A percentile compares a stretch with the other conserved stretches of the same genome.
phyloP scores from a whole-genome alignment of 2,329 filamentous ascomycete species.

The Dactylellina cionopaga region DNA sequence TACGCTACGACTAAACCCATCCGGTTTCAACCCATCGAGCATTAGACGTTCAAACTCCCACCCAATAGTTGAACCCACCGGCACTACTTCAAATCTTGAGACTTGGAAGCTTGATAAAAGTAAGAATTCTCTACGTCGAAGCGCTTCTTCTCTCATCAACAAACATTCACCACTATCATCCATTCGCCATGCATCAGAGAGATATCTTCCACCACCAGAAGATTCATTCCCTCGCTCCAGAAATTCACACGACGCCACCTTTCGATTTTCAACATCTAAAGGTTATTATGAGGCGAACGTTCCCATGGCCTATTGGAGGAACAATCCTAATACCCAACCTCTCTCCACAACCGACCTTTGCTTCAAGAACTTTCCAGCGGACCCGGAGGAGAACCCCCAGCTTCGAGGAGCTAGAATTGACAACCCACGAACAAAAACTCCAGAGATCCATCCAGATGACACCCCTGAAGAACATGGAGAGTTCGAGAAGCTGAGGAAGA shows the following conservation, averaged over 20 bases:
- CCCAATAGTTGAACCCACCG: too few species aligned
- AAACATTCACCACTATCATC: too few species aligned
- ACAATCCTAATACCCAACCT: constrained; percentile 41
- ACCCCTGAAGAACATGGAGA: background rate
- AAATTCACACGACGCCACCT: too few species aligned
- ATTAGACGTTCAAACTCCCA: too few species aligned
- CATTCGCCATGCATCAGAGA: too few species aligned
- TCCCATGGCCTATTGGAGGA: constrained; percentile 29
- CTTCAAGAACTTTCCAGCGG: constrained; percentile 24
- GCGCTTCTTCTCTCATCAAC: too few species aligned
- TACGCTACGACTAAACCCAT: too few species aligned
- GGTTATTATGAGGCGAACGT: constrained; percentile 25
- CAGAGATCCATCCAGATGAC: constrained; percentile 23
- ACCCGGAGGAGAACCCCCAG: constrained; percentile 6
- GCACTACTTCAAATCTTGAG: background rate
- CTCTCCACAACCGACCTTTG: constrained; percentile 28
- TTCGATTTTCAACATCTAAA: constrained; percentile 7
- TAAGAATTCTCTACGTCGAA: background rate
- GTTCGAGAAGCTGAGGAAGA: background rate
- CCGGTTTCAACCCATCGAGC: too few species aligned
- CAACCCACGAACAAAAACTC: constrained; percentile 9
- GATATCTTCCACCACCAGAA: too few species aligned
- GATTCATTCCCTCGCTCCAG: too few species aligned
- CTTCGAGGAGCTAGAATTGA: background rate
- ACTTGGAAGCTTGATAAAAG: background rate